These are phyloP conservation scores for Phanerochaete sordida DNA, from an alignment of 768 basidiomycete species.

Conservation along the genomic window DNA sequence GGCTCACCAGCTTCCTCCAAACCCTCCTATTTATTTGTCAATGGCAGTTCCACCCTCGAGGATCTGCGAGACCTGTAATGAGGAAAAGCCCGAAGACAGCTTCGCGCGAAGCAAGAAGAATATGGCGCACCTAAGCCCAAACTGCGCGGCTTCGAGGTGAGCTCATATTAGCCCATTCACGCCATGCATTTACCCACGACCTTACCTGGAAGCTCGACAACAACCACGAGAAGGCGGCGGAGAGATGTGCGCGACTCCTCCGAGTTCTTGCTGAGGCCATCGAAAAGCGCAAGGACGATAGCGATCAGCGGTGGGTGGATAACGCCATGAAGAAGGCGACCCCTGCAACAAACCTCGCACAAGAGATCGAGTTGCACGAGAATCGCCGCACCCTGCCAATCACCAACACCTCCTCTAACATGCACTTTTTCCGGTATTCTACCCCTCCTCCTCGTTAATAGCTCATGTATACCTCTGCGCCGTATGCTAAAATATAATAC, in stretches of 20 bases:
- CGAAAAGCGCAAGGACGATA: not conserved
- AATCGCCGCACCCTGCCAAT: slow-evolving; percentile 3
- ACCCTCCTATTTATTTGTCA: too few relatives aligned
- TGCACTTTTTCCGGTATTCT: not conserved
- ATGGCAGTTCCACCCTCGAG: too few relatives aligned
- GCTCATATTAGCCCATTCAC: too few relatives aligned
- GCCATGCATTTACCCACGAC: too few relatives aligned
- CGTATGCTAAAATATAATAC: not conserved
- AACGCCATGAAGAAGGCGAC: not conserved
- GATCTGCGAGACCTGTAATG: too few relatives aligned
- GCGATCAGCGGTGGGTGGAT: slow-evolving; percentile 2
- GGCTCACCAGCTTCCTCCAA: too few relatives aligned
- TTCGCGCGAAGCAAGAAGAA: too few relatives aligned
- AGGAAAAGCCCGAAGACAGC: too few relatives aligned
- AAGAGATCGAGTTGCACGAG: not conserved
- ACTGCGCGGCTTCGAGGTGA: too few relatives aligned
- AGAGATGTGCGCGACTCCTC: not conserved
- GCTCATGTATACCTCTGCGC: not conserved
- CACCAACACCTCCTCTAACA: not conserved
- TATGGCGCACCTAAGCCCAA: too few relatives aligned
- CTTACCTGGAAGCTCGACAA: too few relatives aligned
- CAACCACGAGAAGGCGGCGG: not conserved
- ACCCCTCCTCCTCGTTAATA: not conserved
- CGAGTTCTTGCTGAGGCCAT: not conserved
- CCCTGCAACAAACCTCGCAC: not conserved